Percentiles rank a stretch among this genome's conserved stretches.
Evolutionary conservation across 495 filamentous ascomycete species (phyloP).

Genomic region (Aspergillus nanangensis): DNA sequence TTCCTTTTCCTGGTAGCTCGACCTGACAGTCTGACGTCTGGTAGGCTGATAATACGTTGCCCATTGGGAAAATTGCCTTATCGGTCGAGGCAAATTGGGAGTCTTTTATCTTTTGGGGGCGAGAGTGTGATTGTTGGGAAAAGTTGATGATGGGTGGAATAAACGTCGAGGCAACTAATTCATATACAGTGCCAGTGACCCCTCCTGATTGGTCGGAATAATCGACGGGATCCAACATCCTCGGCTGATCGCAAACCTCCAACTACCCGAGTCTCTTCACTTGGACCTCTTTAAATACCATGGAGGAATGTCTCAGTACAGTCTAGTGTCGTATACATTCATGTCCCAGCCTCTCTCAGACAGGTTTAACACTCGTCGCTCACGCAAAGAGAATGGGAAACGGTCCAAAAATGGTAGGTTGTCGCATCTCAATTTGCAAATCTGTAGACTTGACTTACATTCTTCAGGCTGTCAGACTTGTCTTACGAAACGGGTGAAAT

Average conservation of each 20-base stretch:
- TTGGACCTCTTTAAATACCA: not conserved
- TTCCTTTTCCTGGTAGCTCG: not conserved
- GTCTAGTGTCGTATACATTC: no score
- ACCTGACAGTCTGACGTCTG: conserved; percentile 6
- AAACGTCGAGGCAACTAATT: not conserved
- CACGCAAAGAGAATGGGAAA: conserved; percentile 7
- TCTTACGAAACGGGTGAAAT: conserved; percentile 10
- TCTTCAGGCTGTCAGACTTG: conserved; percentile 13
- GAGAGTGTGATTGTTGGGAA: no score
- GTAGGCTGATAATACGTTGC: conserved; percentile 7
- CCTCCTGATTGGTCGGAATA: conserved; percentile 7
- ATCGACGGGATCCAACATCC: conserved; percentile 3
- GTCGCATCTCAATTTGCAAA: not conserved
- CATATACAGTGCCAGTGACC: not conserved
- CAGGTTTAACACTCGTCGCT: conserved; percentile 4
- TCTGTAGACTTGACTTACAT: not conserved
- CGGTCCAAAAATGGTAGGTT: conserved; percentile 9
- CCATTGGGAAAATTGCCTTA: conserved; percentile 5
- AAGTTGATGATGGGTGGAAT: no score
- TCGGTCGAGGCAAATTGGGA: not conserved
- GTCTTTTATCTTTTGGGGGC: not conserved
- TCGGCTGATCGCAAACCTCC: not conserved
- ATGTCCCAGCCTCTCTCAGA: not conserved
- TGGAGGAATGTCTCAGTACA: not conserved
- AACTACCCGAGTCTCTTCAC: not conserved